Evolutionary conservation across 176 grass and related monocot species (phyloP).

Genomic region (Musa acuminata): DNA sequence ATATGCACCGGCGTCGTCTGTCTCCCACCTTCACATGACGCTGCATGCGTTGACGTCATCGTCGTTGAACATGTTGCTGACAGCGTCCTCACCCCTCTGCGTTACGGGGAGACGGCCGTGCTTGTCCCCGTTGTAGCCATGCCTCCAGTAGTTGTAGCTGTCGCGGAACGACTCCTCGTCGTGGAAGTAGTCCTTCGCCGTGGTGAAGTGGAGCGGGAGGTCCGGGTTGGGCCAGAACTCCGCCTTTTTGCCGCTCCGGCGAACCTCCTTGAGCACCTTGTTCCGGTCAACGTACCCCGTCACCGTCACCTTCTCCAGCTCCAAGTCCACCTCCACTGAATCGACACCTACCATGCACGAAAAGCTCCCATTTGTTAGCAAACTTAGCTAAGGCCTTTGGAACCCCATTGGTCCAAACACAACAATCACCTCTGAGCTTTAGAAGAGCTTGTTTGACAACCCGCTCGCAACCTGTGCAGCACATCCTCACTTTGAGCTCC

Average conservation of each 20-base stretch:
- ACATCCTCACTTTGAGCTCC: slow-evolving; percentile 77
- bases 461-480: slow-evolving; percentile 63
- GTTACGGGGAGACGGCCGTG: slow-evolving; percentile 35
- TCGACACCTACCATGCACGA: slow-evolving; percentile 35
- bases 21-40: slow-evolving; percentile 40
- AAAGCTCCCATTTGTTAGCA: background rate
- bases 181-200: slow-evolving; percentile 40
- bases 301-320: slow-evolving; percentile 72
- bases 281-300: slow-evolving; percentile 58
- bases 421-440: slow-evolving; percentile 45
- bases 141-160: slow-evolving; percentile 63
- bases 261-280: slow-evolving; percentile 77
- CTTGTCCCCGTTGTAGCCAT: slow-evolving; percentile 85
- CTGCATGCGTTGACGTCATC: slow-evolving; percentile 55
- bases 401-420: background rate
- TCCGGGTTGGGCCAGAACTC: slow-evolving; percentile 61
- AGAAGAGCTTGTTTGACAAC: slow-evolving; percentile 42
- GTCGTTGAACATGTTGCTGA: slow-evolving; percentile 66
- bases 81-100: slow-evolving; percentile 60
- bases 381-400: background rate
- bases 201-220: slow-evolving; percentile 68
- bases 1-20: too few relatives aligned
- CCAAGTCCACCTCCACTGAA: slow-evolving; percentile 51
- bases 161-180: slow-evolving; percentile 79
- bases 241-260: slow-evolving; percentile 70